A percentile compares a stretch with the other conserved stretches of the same genome.
Conservation (phyloP, 306 rosid genomes). For the Malus fusca region DNA sequence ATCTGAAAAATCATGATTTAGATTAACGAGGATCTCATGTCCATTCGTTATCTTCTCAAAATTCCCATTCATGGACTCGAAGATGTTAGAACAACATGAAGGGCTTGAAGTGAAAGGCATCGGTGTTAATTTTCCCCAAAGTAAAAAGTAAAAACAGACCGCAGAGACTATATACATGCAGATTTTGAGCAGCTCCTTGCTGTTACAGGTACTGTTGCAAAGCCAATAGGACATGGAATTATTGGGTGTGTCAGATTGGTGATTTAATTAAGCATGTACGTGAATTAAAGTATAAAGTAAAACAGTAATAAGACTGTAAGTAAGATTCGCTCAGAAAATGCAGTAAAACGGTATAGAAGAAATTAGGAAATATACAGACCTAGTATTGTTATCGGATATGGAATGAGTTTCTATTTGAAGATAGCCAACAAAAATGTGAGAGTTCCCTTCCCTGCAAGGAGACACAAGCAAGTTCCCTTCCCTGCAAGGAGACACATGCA, state of each 20-base stretch:
- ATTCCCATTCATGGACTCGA: not conserved
- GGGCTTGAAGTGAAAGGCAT: conserved; percentile 27
- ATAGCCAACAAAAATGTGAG: not conserved
- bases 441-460: not conserved
- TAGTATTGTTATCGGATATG: not conserved
- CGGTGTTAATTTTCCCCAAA: conserved; percentile 46
- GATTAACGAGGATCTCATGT: too few relatives aligned
- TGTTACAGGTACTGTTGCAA: not conserved
- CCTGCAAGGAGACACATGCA: not conserved
- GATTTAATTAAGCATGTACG: not conserved
- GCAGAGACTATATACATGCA: conserved; percentile 1
- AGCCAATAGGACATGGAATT: not conserved
- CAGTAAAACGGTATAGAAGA: too few relatives aligned
- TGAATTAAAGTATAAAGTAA: not conserved
- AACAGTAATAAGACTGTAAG: not conserved
- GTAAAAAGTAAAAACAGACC: conserved; percentile 15
- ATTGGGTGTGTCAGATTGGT: not conserved
- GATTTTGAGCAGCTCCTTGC: not conserved
- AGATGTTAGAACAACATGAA: conserved; percentile 27
- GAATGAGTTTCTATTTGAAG: not conserved
- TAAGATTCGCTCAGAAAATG: not conserved
- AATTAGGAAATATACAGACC: too few relatives aligned
- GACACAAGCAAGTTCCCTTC: not conserved
- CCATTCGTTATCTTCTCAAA: not conserved
- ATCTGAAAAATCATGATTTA: too few relatives aligned